Conservation (phyloP, 768 basidiomycete species). For the Termitomyces sp. region DNA sequence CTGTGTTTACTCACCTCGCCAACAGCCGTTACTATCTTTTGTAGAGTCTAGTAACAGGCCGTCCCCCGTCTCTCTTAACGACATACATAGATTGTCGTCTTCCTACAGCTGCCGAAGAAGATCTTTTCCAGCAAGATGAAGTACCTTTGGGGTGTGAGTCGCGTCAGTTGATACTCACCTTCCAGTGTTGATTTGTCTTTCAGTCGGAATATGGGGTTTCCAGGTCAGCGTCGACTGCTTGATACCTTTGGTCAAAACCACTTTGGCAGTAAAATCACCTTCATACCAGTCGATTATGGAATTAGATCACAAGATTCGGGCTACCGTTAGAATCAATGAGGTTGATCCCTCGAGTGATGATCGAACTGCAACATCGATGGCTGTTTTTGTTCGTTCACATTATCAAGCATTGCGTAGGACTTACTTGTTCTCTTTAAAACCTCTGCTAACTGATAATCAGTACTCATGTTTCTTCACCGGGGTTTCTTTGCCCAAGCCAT, state of each 20-base stretch:
- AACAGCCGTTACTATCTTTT: neutral
- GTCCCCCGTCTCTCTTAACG: constrained; percentile 42
- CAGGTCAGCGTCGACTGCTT: constrained; percentile 37
- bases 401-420: constrained; percentile 43
- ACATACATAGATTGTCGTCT: constrained; percentile 43
- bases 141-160: constrained; percentile 42
- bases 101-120: constrained; percentile 44
- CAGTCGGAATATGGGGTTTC: constrained; percentile 50
- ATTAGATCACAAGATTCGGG: constrained; percentile 47
- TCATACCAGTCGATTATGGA: constrained; percentile 44
- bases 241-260: constrained; percentile 36
- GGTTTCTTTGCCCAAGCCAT: constrained; percentile 57
- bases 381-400: constrained; percentile 36
- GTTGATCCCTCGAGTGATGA: constrained; percentile 21
- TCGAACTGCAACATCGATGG: constrained; percentile 38
- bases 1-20: neutral
- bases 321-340: constrained; percentile 24
- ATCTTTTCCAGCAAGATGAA: constrained; percentile 37
- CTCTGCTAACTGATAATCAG: constrained; percentile 25
- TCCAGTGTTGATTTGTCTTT: neutral
- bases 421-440: neutral
- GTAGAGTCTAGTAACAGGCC: constrained; percentile 44
- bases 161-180: neutral
- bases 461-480: constrained; percentile 53
- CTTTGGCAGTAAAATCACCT: constrained; percentile 39